Evolutionary conservation across 768 basidiomycete species (phyloP), one percentile per base, ranked within the genome.

Genomic region (Pleurotus tuoliensis): DNA sequence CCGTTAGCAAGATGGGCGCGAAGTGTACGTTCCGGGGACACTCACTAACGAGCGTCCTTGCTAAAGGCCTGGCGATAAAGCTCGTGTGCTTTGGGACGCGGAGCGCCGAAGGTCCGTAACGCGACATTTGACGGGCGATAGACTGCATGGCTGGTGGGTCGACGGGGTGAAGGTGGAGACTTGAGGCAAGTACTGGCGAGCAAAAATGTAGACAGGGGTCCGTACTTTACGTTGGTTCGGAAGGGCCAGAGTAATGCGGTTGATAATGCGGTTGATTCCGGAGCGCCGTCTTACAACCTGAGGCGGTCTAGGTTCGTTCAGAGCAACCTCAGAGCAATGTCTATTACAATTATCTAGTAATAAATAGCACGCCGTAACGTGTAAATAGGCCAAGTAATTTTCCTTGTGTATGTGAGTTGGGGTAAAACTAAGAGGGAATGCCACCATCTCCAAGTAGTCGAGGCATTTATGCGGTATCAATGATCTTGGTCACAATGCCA

Each of bases 401-500:
- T 56, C 18, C 37, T 45, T 47, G 45, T 39, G 49, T 47, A 24
- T 44, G 45, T 60, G 62, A 64, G 60, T 59, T 56, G 62, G 58
- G 62, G 57, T 47, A 30, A 38, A 40, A 57, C 55, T 18, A 27
- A 44, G 13, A 18, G 18, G 11, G 51, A 7, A 25, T 54, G 57
- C 56, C 11, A 43, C 40, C 9, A 22, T 47, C 30, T 34, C 30
- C 30, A 34, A 34, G 30, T 34, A 34, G 8, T 34, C 30, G 27
- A 25, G 13, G 9, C 16, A 46, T 25, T 56, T 56, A 61, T 45
- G 59, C 61, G 18, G 67, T 69, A 57, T 82, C 77, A 56, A 93
- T 67, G 61, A 94, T 82, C 73, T 94, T 92, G 61, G 92, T 93
- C 59, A 97, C 86, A 63, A 98, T 85, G 64, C 96, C 96, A 59